phyloP scores from a whole-genome alignment of 2,329 filamentous ascomycete genomes.

The Akanthomyces uredinophilus region DNA sequence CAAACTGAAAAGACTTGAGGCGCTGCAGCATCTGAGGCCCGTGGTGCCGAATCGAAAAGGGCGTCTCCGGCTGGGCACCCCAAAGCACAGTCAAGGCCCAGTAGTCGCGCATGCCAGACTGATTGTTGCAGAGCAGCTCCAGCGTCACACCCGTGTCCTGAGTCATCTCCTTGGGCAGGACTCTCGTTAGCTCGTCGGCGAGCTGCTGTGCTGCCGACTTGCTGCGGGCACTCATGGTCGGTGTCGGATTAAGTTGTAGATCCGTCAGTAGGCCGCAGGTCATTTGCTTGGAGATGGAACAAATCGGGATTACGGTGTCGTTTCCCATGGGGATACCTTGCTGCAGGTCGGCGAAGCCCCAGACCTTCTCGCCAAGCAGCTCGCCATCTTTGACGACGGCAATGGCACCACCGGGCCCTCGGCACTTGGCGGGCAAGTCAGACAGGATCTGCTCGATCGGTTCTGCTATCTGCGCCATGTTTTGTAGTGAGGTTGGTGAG shows the following conservation, averaged over 20 bases:
- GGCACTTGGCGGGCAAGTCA: conserved; percentile 16
- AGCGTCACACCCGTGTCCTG: conserved; percentile 28
- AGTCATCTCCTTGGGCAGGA: conserved; percentile 21
- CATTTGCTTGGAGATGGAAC: conserved; percentile 43
- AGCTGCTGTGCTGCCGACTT: conserved; percentile 25
- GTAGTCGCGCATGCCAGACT: conserved; percentile 41
- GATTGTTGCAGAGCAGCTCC: conserved; percentile 34
- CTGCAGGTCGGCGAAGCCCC: conserved; percentile 40
- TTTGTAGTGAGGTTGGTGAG: not conserved
- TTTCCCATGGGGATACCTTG: conserved; percentile 30
- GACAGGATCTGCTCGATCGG: conserved; percentile 10
- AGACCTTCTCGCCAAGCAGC: conserved; percentile 32
- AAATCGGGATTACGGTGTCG: conserved; percentile 37
- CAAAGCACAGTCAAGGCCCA: conserved; percentile 39
- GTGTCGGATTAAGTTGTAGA: conserved; percentile 27
- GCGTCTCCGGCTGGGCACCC: conserved; percentile 35
- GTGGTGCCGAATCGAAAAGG: conserved; percentile 32
- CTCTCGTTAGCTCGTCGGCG: conserved; percentile 22
- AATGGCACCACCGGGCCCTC: conserved; percentile 37
- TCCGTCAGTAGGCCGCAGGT: conserved; percentile 33
- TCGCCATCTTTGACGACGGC: conserved; percentile 39
- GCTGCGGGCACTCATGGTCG: conserved; percentile 24
- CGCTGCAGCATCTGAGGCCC: conserved; percentile 26
- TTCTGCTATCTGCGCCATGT: conserved; percentile 4
- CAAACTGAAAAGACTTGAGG: conserved; percentile 35